phyloP scores from a whole-genome alignment of 179 eudicot species.

The Actinidia polygama region DNA sequence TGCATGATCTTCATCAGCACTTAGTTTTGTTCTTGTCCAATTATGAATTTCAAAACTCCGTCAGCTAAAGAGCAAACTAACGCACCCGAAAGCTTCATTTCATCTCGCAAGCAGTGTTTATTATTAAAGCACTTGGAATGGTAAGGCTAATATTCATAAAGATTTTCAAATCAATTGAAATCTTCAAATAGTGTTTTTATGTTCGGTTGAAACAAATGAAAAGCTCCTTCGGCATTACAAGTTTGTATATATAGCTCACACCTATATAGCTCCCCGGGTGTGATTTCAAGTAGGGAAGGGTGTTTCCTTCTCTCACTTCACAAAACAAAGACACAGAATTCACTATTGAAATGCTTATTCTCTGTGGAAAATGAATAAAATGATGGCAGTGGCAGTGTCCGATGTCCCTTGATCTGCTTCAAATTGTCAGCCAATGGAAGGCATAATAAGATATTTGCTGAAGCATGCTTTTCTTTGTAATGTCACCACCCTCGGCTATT shows the following conservation, averaged over 20 bases:
- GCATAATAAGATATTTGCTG: no score
- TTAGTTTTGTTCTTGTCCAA: neutral
- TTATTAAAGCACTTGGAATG: neutral
- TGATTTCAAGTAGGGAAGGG: neutral
- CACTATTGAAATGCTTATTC: neutral
- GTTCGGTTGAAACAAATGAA: conserved; percentile 3
- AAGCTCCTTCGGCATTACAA: neutral
- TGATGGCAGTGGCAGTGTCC: neutral
- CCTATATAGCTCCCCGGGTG: neutral
- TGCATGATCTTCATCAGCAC: neutral
- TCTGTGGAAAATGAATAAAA: neutral
- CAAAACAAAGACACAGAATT: neutral
- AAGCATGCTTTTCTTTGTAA: neutral
- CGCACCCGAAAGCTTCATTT: neutral
- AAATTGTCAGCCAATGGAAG: no score
- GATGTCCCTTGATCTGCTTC: no score
- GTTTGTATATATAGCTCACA: neutral
- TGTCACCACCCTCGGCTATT: neutral
- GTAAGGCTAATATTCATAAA: neutral
- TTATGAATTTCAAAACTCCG: neutral
- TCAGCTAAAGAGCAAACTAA: neutral
- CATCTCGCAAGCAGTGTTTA: neutral
- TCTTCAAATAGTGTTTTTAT: neutral
- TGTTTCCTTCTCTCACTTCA: neutral
- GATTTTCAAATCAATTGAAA: neutral